Evolutionary conservation across 2,329 filamentous ascomycete species (phyloP).

Genomic region (Colletotrichum kahawae): DNA sequence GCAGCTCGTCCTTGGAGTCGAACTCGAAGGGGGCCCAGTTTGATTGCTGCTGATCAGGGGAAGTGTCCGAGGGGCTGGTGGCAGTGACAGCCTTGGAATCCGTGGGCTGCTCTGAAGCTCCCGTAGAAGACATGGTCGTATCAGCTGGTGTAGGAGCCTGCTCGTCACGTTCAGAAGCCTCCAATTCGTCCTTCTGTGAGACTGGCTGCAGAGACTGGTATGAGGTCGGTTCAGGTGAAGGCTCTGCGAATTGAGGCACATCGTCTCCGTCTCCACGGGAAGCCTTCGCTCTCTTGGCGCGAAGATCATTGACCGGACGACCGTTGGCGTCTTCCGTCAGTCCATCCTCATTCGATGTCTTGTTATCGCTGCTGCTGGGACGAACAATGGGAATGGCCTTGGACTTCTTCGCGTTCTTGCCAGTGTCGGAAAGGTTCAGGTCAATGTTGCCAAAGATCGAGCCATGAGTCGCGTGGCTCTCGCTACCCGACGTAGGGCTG

Average conservation of each 20-base stretch:
- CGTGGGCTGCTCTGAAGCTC: conserved; percentile 53
- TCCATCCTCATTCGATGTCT: conserved; percentile 30
- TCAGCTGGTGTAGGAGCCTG: conserved; percentile 51
- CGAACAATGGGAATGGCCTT: conserved; percentile 85
- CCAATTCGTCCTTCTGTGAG: conserved; percentile 3
- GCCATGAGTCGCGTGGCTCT: conserved; percentile 44
- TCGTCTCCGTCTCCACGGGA: conserved; percentile 71
- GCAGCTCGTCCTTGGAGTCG: conserved; percentile 51
- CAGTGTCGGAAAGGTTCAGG: conserved; percentile 63
- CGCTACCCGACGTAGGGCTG: conserved; percentile 51
- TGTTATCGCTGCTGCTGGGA: conserved; percentile 58
- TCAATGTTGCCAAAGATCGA: conserved; percentile 76
- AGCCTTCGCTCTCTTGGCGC: conserved; percentile 77
- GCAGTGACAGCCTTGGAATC: conserved; percentile 56
- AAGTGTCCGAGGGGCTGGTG: conserved; percentile 58
- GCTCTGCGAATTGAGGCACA: conserved; percentile 75
- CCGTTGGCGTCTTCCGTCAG: conserved; percentile 61
- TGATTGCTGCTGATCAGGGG: conserved; percentile 51
- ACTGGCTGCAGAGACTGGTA: conserved; percentile 10
- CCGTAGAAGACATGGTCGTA: conserved; percentile 59
- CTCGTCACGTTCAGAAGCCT: conserved; percentile 32
- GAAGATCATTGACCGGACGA: conserved; percentile 65
- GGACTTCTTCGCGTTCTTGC: conserved; percentile 72
- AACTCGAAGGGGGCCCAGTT: conserved; percentile 69
- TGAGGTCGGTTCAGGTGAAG: conserved; percentile 30